These are phyloP conservation scores for Pseudomonodictys pantanalensis DNA, from an alignment of 495 filamentous ascomycete genomes.

Conservation along the genomic window DNA sequence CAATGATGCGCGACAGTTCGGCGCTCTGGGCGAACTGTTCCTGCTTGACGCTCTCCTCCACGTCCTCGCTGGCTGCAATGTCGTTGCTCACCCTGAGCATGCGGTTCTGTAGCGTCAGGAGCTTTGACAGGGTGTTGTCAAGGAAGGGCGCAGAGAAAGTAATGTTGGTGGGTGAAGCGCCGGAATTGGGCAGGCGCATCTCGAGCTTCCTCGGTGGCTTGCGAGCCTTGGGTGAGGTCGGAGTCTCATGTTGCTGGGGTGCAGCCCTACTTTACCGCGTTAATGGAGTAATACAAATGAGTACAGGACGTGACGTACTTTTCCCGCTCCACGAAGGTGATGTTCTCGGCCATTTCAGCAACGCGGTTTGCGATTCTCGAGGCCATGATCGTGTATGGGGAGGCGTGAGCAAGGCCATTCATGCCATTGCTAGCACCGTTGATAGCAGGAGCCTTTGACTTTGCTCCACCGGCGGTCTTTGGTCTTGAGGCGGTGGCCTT, in stretches of 20 bases:
- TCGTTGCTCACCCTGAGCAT: conserved; percentile 42
- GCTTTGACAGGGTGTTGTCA: conserved; percentile 45
- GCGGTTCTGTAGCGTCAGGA: conserved; percentile 41
- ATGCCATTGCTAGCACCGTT: conserved; percentile 15
- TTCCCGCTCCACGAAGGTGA: conserved; percentile 43
- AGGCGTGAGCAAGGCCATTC: conserved; percentile 22
- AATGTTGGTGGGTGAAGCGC: conserved; percentile 31
- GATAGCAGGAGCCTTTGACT: conserved; percentile 1
- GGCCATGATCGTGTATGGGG: conserved; percentile 44
- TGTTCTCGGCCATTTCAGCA: conserved; percentile 46
- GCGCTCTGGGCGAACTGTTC: conserved; percentile 44
- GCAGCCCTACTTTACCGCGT: neutral
- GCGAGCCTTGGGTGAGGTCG: conserved; percentile 8
- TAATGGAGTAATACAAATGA: conserved; percentile 1
- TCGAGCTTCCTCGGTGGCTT: conserved; percentile 44
- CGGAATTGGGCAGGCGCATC: conserved; percentile 36
- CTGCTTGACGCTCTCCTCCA: conserved; percentile 39
- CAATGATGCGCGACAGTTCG: conserved; percentile 43
- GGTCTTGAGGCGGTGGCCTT: conserved; percentile 17
- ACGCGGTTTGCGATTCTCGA: conserved; percentile 42
- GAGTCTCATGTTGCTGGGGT: conserved; percentile 12
- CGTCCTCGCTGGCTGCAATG: conserved; percentile 37
- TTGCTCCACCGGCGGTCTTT: neutral
- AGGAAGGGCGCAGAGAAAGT: conserved; percentile 45
- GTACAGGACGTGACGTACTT: conserved; percentile 20